Conservation (phyloP, 805 yeast species). For the Myxozyma vanderwaltii region DNA sequence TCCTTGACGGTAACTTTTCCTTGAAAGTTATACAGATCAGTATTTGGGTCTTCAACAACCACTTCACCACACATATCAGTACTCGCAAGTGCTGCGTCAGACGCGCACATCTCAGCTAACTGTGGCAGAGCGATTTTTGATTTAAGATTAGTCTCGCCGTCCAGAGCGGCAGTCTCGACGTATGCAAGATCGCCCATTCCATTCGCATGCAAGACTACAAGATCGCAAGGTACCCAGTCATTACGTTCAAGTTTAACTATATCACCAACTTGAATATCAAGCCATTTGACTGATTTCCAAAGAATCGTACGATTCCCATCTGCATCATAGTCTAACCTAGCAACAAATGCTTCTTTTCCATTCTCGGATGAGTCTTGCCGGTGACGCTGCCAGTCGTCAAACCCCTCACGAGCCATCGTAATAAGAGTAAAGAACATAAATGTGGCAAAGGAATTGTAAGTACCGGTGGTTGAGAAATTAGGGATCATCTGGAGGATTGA, state of each 20-base stretch:
- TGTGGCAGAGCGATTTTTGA: conserved; percentile 68
- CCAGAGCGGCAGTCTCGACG: conserved; percentile 95
- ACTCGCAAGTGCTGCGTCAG: conserved; percentile 52
- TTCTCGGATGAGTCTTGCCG: conserved; percentile 84
- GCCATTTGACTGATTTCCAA: conserved; percentile 59
- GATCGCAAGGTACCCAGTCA: conserved; percentile 95
- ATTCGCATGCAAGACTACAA: conserved; percentile 67
- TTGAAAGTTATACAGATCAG: conserved; percentile 87
- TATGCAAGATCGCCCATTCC: conserved; percentile 63
- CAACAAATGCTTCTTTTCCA: conserved; percentile 52
- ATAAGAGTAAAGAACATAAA: conserved; percentile 81
- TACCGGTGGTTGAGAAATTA: conserved; percentile 96
- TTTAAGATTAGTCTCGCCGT: conserved; percentile 94
- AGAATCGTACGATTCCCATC: conserved; percentile 32
- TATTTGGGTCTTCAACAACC: conserved; percentile 86
- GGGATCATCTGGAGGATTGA: conserved; percentile 96
- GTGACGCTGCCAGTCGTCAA: conserved; percentile 88
- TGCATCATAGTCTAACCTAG: conserved; percentile 20
- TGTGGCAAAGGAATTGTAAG: conserved; percentile 91
- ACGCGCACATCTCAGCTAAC: conserved; percentile 54
- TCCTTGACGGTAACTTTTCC: conserved; percentile 54
- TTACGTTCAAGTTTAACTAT: conserved; percentile 69
- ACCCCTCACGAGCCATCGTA: conserved; percentile 90
- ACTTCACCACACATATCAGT: conserved; percentile 53
- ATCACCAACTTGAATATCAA: conserved; percentile 83